phyloP scores from a whole-genome alignment of 2,329 filamentous ascomycete species.

The Colletotrichum liaoningense region DNA sequence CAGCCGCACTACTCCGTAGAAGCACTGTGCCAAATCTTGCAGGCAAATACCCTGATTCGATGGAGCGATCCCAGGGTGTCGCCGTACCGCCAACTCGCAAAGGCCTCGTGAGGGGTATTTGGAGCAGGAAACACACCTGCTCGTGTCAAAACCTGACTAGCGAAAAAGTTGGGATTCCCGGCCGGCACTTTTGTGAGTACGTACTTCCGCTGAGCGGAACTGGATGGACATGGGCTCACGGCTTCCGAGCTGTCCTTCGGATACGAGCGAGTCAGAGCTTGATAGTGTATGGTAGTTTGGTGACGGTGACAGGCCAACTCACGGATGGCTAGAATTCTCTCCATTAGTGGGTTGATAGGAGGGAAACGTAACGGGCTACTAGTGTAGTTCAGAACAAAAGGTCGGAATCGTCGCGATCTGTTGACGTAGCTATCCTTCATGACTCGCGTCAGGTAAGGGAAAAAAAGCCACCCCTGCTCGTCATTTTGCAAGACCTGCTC shows the following conservation, averaged over 20 bases:
- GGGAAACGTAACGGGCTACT: constrained; percentile 14
- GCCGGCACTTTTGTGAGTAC: constrained; percentile 33
- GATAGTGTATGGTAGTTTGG: constrained; percentile 19
- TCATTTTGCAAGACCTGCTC: constrained; percentile 12
- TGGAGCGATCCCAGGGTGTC: constrained; percentile 5
- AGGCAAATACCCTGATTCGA: constrained; percentile 31
- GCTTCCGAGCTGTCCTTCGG: constrained; percentile 28
- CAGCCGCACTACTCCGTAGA: not conserved
- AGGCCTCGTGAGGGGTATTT: constrained; percentile 22
- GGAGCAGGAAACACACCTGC: constrained; percentile 16
- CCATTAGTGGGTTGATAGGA: constrained; percentile 5
- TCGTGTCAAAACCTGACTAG: constrained; percentile 34
- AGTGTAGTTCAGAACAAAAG: not conserved
- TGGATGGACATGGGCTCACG: constrained; percentile 21
- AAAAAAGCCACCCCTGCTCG: constrained; percentile 16
- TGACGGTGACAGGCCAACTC: constrained; percentile 16
- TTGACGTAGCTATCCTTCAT: constrained; percentile 32
- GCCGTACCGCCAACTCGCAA: constrained; percentile 3
- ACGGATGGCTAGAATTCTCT: constrained; percentile 9
- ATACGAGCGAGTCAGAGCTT: constrained; percentile 34
- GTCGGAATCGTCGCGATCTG: not conserved
- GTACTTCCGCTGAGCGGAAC: constrained; percentile 24
- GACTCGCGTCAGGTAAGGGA: constrained; percentile 16
- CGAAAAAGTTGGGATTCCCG: constrained; percentile 9
- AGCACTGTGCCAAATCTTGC: constrained; percentile 23